A percentile compares a stretch with the other conserved stretches of the same genome.
phyloP scores from a whole-genome alignment of 495 filamentous ascomycete species.

The Xylaria intraflava region DNA sequence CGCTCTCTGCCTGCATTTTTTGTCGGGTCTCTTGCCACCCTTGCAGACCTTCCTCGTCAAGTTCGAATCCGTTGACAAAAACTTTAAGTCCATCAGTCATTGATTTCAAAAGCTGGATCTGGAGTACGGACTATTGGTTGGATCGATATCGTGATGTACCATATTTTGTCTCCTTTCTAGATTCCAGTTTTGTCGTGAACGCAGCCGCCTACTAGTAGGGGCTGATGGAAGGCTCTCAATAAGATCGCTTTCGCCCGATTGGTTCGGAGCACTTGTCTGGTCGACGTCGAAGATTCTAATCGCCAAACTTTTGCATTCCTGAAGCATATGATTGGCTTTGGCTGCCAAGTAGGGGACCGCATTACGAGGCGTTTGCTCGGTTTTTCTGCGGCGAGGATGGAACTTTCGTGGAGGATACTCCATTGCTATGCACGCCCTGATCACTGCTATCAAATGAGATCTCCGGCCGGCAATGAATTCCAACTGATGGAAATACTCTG shows the following conservation, averaged over 20 bases:
- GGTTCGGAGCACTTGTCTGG: background rate
- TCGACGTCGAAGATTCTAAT: background rate
- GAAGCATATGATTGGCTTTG: background rate
- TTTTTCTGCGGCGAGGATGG: background rate
- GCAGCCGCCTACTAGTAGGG: too few species aligned
- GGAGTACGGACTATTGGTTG: conserved; percentile 4
- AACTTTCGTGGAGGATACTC: conserved; percentile 13
- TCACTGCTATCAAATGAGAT: conserved; percentile 3
- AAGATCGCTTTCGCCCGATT: background rate
- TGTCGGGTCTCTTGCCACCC: background rate
- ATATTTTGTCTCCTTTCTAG: conserved; percentile 3
- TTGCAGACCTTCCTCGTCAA: background rate
- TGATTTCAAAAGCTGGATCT: background rate
- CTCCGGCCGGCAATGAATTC: background rate
- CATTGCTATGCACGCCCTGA: conserved; percentile 11
- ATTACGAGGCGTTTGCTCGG: background rate
- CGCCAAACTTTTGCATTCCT: background rate
- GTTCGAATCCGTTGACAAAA: conserved; percentile 5
- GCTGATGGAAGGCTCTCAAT: conserved; percentile 9
- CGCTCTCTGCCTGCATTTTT: background rate
- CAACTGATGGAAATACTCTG: background rate
- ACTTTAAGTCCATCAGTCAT: conserved; percentile 1
- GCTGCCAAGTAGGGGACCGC: background rate
- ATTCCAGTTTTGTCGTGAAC: too few species aligned
- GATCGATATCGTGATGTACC: conserved; percentile 7